Percentiles rank a stretch among this genome's conserved stretches.
Evolutionary conservation across 2,329 filamentous ascomycete genomes (phyloP).

Genomic region (Leptographium lundbergii): DNA sequence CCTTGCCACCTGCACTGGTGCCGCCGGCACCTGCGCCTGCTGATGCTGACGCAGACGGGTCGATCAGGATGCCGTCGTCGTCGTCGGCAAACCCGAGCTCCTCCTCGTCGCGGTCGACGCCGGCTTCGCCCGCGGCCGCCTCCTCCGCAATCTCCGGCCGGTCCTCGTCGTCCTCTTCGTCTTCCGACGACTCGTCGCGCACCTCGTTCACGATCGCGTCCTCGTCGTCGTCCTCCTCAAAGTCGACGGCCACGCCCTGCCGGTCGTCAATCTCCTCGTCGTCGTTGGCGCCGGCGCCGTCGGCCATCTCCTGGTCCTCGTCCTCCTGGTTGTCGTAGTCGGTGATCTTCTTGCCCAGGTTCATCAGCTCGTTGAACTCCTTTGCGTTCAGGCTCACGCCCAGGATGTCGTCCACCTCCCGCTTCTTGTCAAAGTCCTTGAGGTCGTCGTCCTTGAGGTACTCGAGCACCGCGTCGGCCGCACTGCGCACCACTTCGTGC

Average conservation of each 20-base stretch:
- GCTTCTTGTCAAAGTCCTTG: slow-evolving; percentile 98
- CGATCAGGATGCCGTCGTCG: slow-evolving; percentile 77
- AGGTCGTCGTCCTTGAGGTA: slow-evolving; percentile 88
- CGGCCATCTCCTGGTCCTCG: slow-evolving; percentile 72
- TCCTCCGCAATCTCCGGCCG: slow-evolving; percentile 38
- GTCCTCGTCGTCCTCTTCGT: slow-evolving; percentile 64
- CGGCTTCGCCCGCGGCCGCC: slow-evolving; percentile 37
- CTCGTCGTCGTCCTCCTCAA: slow-evolving; percentile 83
- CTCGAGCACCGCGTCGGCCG: slow-evolving; percentile 82
- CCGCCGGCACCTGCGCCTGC: slow-evolving; percentile 15
- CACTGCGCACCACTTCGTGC: slow-evolving; percentile 82
- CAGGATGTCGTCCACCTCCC: slow-evolving; percentile 86
- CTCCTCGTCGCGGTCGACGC: slow-evolving; percentile 34
- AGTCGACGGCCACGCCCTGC: slow-evolving; percentile 94
- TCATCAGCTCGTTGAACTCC: slow-evolving; percentile 93
- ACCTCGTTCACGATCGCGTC: slow-evolving; percentile 72
- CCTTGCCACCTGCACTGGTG: slow-evolving; percentile 37
- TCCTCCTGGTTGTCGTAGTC: slow-evolving; percentile 97
- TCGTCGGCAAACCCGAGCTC: slow-evolving; percentile 40
- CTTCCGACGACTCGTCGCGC: slow-evolving; percentile 74
- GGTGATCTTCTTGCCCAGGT: slow-evolving; percentile 95
- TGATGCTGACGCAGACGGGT: slow-evolving; percentile 38
- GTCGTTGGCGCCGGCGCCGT: slow-evolving; percentile 42
- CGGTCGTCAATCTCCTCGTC: slow-evolving; percentile 79
- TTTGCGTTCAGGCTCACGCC: slow-evolving; percentile 73